Evolutionary conservation across 192 early-diverging fungal species (phyloP), one percentile per base, ranked within the genome.

Genomic region (Chytriomyces hyalinus): DNA sequence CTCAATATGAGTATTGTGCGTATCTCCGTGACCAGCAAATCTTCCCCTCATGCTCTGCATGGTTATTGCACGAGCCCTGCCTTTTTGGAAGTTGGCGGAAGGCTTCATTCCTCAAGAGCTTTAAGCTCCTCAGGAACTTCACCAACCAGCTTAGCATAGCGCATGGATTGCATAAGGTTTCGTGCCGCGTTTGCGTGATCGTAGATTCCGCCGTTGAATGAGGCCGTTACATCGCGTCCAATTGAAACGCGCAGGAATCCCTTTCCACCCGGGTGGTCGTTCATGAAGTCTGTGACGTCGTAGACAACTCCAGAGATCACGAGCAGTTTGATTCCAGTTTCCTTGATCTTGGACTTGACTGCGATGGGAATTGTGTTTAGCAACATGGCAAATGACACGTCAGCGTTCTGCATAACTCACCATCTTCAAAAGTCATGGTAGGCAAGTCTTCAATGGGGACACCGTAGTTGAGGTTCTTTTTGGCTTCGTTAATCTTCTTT

Each of bases 131-230:
- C 36, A 36, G 86, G 82, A 6, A 79, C 67, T 22, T 45, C 75
- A 3, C 82, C 86, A 7, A 76, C 43, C 17, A 87, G 48, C 17
- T 28, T 63, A 11, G 77, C 86, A 26, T 48, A 78, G 7, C 86
- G 60, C 85, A 87, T 80, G 6, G 49, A 36, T 8, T 69, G 87
- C 87, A 94, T 82, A 67, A 98, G 82, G 83, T 95, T 93, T 59
- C 93, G 85, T 3, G 95, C 95, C 44, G 93, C 94, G 73, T 94
- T 97, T 78, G 91, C 89, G 80, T 98, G 96, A 78, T 92, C 85
- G 82, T 98, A 96, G 15, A 97, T 87, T n/a, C 65, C 75, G 7
- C 96, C 95, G 72, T 97, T 94, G 85, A 97, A 97, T 3, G 92
- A 85, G 13, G 84, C 86, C 7, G 95, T 95, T 78, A 92, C 90